Base-by-base conservation (phyloP, 306 rosid genomes). In the Castanospermum australe region DNA sequence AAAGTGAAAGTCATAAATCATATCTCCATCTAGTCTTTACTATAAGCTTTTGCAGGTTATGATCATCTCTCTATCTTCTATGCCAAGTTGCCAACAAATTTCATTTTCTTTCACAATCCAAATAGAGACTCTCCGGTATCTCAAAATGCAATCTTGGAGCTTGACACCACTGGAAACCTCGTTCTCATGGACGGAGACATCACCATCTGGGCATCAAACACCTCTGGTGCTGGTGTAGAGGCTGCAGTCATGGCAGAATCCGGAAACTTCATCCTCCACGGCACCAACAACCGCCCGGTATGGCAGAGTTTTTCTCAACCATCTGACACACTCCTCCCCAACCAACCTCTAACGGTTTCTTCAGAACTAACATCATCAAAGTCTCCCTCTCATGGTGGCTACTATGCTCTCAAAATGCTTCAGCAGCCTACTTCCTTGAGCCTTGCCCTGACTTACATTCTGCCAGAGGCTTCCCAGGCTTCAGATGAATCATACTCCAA, bases 231-330 rank as follows among this genome's bases (percentile, higher is more conserved):
- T 3, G 85, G 86, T 8, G 96, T 89, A 12, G 77, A 72, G 54
- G 71, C 82, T 35, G 97, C 95, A 47, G 50, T 56, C 80, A 82
- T 95, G 91, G 62, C 81, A 33, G 99, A 95, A 87, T 84, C 97
- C 4, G 96, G 99, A 12, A 95, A 95, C 84, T 91, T 95, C 84
- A 86, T 91, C 45, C 88, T 95, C 76, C 84, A 80, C 51, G 47
- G 81, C 83, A 47, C 69, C 4, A 76, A n/a, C 45, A 88, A 81
- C 77, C 73, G 7, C 51, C 85, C 88, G 14, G 67, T 87, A 41
- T 95, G 99, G 99, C 94, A 95, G 86, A 95, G 98, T 68, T 95
- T 95, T 76, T 91, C 92, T 28, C 91, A 91, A 79, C 99, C 99
- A 52, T 88, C 98, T 0, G 93, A 95, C 54, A 95, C 98, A 38